Conservation (phyloP, 148 eudicot species). For the Vaccinium vitisidaea region DNA sequence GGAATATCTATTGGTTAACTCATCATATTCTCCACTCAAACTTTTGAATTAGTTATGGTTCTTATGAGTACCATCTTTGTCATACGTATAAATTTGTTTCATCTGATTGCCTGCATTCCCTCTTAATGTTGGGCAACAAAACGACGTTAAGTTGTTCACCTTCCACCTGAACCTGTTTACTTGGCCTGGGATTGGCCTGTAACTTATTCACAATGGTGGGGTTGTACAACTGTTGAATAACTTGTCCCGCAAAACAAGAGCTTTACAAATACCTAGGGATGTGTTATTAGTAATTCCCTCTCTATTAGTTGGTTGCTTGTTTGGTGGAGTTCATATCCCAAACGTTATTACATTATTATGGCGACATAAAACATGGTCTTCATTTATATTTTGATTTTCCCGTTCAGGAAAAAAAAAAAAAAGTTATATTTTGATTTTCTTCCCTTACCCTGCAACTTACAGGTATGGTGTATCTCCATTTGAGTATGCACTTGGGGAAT, state of each 20-base stretch:
- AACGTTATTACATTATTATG: neutral
- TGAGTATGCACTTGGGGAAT: constrained; percentile 91
- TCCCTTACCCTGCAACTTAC: constrained; percentile 15
- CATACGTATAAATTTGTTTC: neutral
- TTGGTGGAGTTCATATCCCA: neutral
- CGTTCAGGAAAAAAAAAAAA: no score
- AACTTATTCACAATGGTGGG: neutral
- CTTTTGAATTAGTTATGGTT: neutral
- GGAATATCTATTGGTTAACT: neutral
- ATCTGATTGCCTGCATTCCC: neutral
- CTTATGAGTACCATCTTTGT: neutral
- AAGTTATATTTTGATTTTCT: neutral
- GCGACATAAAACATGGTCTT: neutral
- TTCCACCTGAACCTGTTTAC: neutral
- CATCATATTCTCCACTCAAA: neutral
- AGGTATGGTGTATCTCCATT: constrained; percentile 99
- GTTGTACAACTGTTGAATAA: neutral
- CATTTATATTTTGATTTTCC: neutral
- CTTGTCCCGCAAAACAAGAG: neutral
- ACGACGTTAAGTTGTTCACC: neutral
- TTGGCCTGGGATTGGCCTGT: neutral
- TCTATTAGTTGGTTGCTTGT: neutral
- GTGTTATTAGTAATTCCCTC: neutral
- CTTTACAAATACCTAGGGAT: neutral
- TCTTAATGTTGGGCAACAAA: neutral